phyloP scores from a whole-genome alignment of 306 rosid genomes.

The Cicer yamashitae region DNA sequence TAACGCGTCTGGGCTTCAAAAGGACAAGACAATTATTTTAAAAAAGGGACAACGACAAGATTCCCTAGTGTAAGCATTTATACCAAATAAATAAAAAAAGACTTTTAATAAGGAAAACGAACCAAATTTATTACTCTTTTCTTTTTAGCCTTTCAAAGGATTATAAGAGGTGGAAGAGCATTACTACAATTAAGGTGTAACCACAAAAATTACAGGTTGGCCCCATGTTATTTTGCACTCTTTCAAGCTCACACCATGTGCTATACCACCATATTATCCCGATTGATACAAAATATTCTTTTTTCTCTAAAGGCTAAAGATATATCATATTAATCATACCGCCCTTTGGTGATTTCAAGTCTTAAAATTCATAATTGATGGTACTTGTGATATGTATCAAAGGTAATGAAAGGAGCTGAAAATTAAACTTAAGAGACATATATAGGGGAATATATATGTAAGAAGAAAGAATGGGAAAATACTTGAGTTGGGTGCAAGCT shows the following conservation, averaged over 20 bases:
- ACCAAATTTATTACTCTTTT: background rate
- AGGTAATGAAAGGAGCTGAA: conserved; percentile 6
- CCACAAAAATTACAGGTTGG: conserved; percentile 26
- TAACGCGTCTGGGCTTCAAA: background rate
- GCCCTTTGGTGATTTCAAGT: background rate
- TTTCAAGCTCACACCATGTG: conserved; percentile 33
- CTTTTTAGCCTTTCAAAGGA: conserved; percentile 2
- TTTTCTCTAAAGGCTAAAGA: background rate
- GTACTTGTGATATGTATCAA: background rate
- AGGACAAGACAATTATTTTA: background rate
- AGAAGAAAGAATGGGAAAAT: conserved; percentile 44
- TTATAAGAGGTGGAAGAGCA: background rate
- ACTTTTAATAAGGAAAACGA: background rate
- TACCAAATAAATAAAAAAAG: background rate
- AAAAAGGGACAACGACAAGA: background rate
- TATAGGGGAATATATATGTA: background rate
- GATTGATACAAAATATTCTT: background rate
- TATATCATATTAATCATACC: background rate
- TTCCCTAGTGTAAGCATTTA: conserved; percentile 5
- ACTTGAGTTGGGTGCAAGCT: conserved; percentile 65
- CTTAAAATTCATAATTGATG: background rate
- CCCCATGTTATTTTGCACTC: conserved; percentile 20
- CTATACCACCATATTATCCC: background rate
- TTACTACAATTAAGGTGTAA: background rate
- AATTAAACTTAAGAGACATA: background rate